A percentile compares a stretch with the other conserved stretches of the same genome.
These are phyloP conservation scores for Aspergillus udagawae DNA, from an alignment of 2,329 filamentous ascomycete genomes.

Conservation along the genomic window DNA sequence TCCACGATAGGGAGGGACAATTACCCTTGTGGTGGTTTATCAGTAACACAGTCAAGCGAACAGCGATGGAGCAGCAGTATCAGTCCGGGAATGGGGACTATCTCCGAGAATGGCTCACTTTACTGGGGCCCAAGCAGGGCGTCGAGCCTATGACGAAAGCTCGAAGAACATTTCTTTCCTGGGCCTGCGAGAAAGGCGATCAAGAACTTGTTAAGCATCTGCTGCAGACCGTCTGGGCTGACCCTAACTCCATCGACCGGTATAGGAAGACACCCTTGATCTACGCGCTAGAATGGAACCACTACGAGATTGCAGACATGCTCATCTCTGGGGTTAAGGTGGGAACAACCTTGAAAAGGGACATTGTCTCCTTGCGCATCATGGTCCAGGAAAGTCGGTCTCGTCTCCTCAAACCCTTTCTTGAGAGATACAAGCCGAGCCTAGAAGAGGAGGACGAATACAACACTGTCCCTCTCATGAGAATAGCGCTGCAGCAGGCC, in stretches of 20 bases:
- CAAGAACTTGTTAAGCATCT: conserved; percentile 3
- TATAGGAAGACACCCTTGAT: conserved; percentile 13
- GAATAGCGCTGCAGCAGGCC: conserved; percentile 14
- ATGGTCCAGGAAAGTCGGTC: conserved; percentile 12
- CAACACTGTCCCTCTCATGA: conserved; percentile 9
- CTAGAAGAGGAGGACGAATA: conserved; percentile 9
- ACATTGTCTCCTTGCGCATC: conserved; percentile 10
- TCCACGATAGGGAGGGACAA: conserved; percentile 12
- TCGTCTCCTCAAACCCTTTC: conserved; percentile 10
- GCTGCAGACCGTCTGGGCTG: conserved; percentile 10
- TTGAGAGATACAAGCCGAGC: conserved; percentile 9
- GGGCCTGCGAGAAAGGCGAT: conserved; percentile 13
- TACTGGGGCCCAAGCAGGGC: conserved; percentile 5
- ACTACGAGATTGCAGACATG: conserved; percentile 11
- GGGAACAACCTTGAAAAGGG: not conserved
- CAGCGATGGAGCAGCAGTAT: not conserved
- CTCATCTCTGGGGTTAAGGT: conserved; percentile 5
- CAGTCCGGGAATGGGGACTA: not conserved
- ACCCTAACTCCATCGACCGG: conserved; percentile 13
- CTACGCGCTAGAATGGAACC: conserved; percentile 13
- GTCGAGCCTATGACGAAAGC: conserved; percentile 12
- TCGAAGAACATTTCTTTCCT: conserved; percentile 13
- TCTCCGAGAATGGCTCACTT: conserved; percentile 7
- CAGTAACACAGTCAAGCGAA: conserved; percentile 1
- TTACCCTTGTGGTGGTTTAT: conserved; percentile 13